phyloP scores from a whole-genome alignment of 2,329 filamentous ascomycete genomes.

The Ceratocystis huliohia region DNA sequence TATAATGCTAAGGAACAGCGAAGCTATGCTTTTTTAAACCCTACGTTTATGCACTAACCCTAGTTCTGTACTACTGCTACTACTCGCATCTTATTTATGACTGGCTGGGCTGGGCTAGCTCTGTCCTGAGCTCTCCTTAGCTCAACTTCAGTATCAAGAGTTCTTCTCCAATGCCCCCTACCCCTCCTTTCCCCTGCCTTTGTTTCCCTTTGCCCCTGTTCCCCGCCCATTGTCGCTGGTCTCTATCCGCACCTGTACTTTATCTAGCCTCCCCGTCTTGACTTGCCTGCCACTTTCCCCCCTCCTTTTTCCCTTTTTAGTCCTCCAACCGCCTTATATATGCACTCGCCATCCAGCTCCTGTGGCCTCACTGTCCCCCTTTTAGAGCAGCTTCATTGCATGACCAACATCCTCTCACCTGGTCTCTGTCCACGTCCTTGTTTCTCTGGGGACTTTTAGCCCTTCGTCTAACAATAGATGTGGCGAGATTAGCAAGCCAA shows the following conservation, averaged over 20 bases:
- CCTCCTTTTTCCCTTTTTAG: background rate
- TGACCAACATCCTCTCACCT: too few species aligned
- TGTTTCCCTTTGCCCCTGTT: background rate
- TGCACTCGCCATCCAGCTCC: background rate
- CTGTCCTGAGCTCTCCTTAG: background rate
- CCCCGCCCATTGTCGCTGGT: background rate
- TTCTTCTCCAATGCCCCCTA: background rate
- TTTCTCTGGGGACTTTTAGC: too few species aligned
- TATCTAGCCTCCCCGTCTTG: background rate
- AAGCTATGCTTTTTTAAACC: background rate
- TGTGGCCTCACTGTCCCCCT: background rate
- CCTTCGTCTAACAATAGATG: too few species aligned
- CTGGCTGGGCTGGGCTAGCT: background rate
- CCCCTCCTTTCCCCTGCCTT: background rate
- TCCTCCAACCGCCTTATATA: background rate
- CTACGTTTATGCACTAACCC: fast-evolving
- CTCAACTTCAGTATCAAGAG: background rate
- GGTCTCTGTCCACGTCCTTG: too few species aligned
- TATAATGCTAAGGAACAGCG: background rate
- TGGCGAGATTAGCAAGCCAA: too few species aligned
- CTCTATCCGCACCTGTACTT: background rate
- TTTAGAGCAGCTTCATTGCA: background rate
- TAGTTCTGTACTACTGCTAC: background rate
- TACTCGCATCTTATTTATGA: background rate
- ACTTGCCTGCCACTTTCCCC: background rate